Percentiles rank a stretch among this genome's conserved stretches.
Conservation (phyloP, 768 basidiomycete genomes). For the Amanita jacksonii region DNA sequence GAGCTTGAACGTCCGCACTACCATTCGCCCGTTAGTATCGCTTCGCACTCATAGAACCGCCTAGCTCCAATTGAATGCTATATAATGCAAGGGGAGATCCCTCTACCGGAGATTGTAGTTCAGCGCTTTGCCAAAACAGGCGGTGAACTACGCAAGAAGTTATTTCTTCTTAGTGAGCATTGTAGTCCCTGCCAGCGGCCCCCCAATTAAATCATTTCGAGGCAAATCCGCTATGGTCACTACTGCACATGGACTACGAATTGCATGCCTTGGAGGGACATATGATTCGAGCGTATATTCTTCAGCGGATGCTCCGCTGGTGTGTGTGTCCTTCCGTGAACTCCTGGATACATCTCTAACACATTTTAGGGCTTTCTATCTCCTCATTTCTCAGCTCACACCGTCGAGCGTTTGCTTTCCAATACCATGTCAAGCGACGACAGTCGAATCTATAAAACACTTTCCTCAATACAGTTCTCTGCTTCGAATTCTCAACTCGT, state of each 20-base stretch:
- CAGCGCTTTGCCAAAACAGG: conserved; percentile 67
- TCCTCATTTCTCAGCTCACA: conserved; percentile 63
- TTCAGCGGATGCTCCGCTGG: conserved; percentile 54
- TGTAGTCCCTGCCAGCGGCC: not conserved
- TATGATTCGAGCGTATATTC: conserved; percentile 55
- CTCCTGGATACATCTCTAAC: conserved; percentile 1
- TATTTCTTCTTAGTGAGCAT: conserved; percentile 76
- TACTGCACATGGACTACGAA: conserved; percentile 71
- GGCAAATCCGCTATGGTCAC: conserved; percentile 77
- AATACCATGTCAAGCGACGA: conserved; percentile 53
- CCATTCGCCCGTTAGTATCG: conserved; percentile 7
- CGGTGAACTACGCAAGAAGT: conserved; percentile 73
- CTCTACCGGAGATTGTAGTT: conserved; percentile 63
- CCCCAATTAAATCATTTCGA: conserved; percentile 19
- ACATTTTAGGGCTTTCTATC: conserved; percentile 57
- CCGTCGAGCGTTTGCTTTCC: conserved; percentile 61
- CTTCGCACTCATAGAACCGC: conserved; percentile 11
- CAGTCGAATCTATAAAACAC: conserved; percentile 45
- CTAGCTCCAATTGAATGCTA: conserved; percentile 85
- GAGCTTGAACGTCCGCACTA: conserved; percentile 46
- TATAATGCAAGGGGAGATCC: conserved; percentile 79
- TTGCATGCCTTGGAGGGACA: conserved; percentile 77
- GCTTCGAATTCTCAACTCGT: conserved; percentile 54
- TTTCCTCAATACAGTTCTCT: conserved; percentile 58
- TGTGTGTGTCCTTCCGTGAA: conserved; percentile 23